Percentiles rank a stretch among this genome's conserved stretches.
phyloP scores from a whole-genome alignment of 768 basidiomycete species.

The Boletus insuetus region DNA sequence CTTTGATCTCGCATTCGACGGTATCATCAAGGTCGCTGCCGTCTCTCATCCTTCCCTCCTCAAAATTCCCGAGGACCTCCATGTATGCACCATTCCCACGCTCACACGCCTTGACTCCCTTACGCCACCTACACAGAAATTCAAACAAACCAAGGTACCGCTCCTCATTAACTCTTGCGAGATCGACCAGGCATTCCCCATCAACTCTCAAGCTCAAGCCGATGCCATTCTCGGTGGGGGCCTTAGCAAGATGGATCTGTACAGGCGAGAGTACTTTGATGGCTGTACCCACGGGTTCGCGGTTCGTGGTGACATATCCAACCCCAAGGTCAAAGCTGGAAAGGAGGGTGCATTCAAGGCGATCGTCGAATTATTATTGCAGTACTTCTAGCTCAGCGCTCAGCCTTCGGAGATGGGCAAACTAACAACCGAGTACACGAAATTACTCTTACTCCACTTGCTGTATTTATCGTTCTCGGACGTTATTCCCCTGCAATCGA shows the following conservation, averaged over 20 bases:
- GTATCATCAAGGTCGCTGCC: conserved; percentile 45
- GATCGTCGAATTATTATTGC: conserved; percentile 49
- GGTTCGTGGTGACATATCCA: conserved; percentile 42
- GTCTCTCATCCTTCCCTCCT: conserved; percentile 65
- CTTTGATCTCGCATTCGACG: conserved; percentile 62
- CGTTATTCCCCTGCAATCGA: not conserved
- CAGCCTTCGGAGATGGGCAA: not conserved
- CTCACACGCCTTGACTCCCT: not conserved
- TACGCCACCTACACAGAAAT: not conserved
- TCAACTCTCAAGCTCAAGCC: conserved; percentile 40
- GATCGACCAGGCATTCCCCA: conserved; percentile 48
- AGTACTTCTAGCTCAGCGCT: conserved; percentile 19
- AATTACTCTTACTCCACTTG: not conserved
- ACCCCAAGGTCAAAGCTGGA: conserved; percentile 54
- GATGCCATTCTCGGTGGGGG: conserved; percentile 44
- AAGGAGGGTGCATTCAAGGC: conserved; percentile 63
- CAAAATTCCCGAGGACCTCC: conserved; percentile 42
- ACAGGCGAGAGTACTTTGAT: conserved; percentile 46
- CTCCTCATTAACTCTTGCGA: conserved; percentile 41
- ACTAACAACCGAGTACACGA: not conserved
- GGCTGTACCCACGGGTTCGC: conserved; percentile 56
- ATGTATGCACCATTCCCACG: not conserved
- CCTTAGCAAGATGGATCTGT: conserved; percentile 37
- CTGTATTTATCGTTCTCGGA: not conserved
- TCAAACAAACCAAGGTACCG: not conserved